Evolutionary conservation across 2,329 filamentous ascomycete genomes (phyloP).

Genomic region (Hypoxylon sp.): DNA sequence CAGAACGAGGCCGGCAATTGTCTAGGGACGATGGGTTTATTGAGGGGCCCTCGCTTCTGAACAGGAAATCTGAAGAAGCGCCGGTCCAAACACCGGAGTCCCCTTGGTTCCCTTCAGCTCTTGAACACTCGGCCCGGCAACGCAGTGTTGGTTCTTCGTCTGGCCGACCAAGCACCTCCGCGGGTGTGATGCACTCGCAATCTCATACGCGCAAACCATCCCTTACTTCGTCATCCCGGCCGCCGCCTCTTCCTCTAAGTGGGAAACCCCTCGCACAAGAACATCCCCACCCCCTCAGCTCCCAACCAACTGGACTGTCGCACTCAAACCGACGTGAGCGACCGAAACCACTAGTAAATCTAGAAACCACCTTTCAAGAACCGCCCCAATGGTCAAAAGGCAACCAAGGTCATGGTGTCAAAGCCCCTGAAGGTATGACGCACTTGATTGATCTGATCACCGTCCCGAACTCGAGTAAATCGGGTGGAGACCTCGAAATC

Average conservation of each 20-base stretch:
- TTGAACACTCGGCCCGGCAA: conserved; percentile 52
- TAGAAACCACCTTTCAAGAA: conserved; percentile 50
- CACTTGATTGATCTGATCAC: conserved; percentile 54
- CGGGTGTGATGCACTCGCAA: conserved; percentile 32
- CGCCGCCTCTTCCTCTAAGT: conserved; percentile 36
- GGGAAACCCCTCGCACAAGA: conserved; percentile 27
- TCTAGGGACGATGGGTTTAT: conserved; percentile 63
- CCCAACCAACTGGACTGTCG: conserved; percentile 40
- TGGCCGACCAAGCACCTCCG: conserved; percentile 47
- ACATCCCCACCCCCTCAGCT: conserved; percentile 45
- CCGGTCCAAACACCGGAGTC: conserved; percentile 44
- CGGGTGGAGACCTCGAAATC: conserved; percentile 36
- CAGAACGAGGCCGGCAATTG: conserved; percentile 51
- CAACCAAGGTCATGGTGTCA: conserved; percentile 52
- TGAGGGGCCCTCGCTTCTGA: conserved; percentile 71
- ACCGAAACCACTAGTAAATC: conserved; percentile 52
- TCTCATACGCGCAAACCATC: conserved; percentile 43
- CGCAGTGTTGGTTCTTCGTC: conserved; percentile 36
- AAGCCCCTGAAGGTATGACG: conserved; percentile 52
- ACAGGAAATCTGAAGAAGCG: conserved; percentile 55
- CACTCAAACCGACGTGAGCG: conserved; percentile 48
- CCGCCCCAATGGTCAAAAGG: conserved; percentile 53
- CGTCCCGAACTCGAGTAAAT: conserved; percentile 36
- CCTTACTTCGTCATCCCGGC: conserved; percentile 40
- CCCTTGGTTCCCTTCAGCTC: conserved; percentile 60